These are phyloP conservation scores for Lentinula aciculospora DNA, from an alignment of 768 basidiomycete species.

Conservation along the genomic window DNA sequence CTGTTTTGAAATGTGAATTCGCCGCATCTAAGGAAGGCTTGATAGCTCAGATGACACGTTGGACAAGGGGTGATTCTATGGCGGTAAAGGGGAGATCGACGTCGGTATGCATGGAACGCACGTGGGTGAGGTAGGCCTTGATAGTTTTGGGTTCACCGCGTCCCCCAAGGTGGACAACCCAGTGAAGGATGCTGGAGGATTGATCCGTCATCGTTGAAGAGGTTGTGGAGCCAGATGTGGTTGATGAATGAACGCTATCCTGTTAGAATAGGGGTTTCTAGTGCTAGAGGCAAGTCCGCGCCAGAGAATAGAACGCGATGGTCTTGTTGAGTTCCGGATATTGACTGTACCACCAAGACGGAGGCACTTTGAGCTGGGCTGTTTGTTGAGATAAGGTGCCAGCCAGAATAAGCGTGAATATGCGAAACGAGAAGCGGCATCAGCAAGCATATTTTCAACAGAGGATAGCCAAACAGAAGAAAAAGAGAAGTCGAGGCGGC, in stretches of 20 bases:
- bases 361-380: conserved; percentile 10
- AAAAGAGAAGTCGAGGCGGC: too few species aligned
- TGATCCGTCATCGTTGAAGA: conserved; percentile 7
- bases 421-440: conserved; percentile 4
- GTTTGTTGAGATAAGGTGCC: conserved; percentile 5
- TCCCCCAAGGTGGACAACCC: conserved; percentile 11
- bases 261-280: conserved; percentile 20
- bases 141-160: conserved; percentile 4
- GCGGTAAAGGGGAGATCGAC: too few species aligned
- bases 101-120: too few species aligned
- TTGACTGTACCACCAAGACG: conserved; percentile 18
- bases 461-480: too few species aligned
- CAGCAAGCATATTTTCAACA: not conserved
- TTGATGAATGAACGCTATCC: conserved; percentile 24
- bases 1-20: not conserved
- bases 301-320: not conserved
- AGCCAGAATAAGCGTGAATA: not conserved
- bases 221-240: conserved; percentile 15
- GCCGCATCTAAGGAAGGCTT: not conserved
- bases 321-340: not conserved
- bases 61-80: too few species aligned
- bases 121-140: too few species aligned
- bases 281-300: too few species aligned
- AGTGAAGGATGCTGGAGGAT: conserved; percentile 12
- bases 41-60: conserved; percentile 8